phyloP scores from a whole-genome alignment of 2,329 filamentous ascomycete species.

The Botrytis squamosa region DNA sequence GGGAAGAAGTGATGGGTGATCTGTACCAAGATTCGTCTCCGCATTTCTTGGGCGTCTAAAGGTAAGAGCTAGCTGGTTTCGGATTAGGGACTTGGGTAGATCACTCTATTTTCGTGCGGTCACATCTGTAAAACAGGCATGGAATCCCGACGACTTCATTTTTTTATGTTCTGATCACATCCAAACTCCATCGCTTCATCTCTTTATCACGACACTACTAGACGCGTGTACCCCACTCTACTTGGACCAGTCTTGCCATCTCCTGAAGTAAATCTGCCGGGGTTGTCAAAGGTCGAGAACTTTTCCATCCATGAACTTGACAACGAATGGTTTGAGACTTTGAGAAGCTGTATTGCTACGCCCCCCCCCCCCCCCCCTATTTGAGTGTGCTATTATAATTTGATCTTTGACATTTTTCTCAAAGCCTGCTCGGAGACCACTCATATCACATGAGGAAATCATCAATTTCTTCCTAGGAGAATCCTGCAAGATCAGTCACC shows the following conservation, averaged over 20 bases:
- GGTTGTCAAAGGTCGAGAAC: not conserved
- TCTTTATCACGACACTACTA: not conserved
- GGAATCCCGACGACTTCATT: not conserved
- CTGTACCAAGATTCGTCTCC: constrained; percentile 13
- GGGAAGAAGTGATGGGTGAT: not conserved
- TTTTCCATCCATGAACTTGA: not conserved
- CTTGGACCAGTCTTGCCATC: not conserved
- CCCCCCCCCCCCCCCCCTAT: too few relatives aligned
- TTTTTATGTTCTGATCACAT: not conserved
- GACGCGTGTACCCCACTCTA: not conserved
- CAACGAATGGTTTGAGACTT: not conserved
- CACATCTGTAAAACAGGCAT: constrained; percentile 4
- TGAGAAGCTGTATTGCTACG: not conserved
- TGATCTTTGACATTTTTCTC: not conserved
- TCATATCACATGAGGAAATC: not conserved
- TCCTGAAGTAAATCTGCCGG: not conserved
- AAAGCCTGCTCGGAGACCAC: not conserved
- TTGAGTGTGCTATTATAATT: not conserved
- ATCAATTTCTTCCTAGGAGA: not conserved
- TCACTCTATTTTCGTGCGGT: not conserved
- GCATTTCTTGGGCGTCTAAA: constrained; percentile 9
- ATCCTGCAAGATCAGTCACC: not conserved
- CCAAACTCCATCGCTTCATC: not conserved
- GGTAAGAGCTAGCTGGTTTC: constrained; percentile 3
- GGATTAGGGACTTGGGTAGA: not conserved